These are phyloP conservation scores for Stenocarpella maydis DNA, from an alignment of 2,329 filamentous ascomycete species.

Conservation along the genomic window DNA sequence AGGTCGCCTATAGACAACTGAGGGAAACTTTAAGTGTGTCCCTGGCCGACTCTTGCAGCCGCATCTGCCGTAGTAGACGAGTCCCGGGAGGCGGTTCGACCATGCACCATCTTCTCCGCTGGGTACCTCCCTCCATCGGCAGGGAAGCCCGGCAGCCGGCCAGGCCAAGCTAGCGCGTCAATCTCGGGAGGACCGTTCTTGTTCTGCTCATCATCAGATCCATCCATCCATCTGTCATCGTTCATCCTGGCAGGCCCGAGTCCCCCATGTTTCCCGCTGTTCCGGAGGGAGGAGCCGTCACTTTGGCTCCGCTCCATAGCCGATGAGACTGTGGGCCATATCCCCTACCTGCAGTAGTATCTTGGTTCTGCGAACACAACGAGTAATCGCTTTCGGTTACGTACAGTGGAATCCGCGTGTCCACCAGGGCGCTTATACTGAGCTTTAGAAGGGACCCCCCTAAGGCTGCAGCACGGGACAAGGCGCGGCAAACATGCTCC, in stretches of 20 bases:
- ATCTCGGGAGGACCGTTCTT: neutral
- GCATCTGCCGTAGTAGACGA: neutral
- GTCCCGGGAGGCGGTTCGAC: too few species aligned
- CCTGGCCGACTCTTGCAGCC: neutral
- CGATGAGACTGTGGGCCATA: neutral
- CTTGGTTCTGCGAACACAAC: neutral
- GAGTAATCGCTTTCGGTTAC: neutral
- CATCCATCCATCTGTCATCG: slow-evolving; percentile 1
- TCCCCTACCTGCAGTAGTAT: neutral
- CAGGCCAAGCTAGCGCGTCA: neutral
- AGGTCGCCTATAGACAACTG: neutral
- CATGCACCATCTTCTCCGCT: too few species aligned
- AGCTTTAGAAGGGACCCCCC: neutral
- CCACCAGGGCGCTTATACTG: slow-evolving; percentile 23
- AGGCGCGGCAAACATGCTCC: slow-evolving; percentile 16
- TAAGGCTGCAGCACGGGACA: neutral
- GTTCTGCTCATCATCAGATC: neutral
- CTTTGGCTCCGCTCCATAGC: slow-evolving; percentile 4
- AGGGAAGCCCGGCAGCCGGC: neutral
- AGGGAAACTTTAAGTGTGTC: neutral
- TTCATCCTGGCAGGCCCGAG: slow-evolving; percentile 6
- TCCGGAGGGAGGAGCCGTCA: slow-evolving; percentile 22
- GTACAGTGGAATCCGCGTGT: neutral
- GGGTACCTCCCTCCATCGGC: too few species aligned
- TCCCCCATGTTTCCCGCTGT: slow-evolving; percentile 10